Base-by-base conservation (phyloP, 768 basidiomycete genomes). In the Galerina sulciceps region DNA sequence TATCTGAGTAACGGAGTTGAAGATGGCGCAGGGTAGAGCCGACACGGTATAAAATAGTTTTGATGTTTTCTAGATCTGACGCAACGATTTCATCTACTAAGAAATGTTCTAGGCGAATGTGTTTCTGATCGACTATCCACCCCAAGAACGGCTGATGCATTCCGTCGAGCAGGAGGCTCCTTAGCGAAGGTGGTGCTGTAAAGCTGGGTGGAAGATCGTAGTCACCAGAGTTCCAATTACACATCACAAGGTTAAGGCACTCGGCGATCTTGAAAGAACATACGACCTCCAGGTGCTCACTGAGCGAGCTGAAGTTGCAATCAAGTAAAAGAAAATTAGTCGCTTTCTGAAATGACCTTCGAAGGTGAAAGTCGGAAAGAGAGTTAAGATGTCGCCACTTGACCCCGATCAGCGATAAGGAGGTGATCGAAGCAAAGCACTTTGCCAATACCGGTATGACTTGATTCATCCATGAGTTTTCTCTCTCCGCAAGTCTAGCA, bases 391-490 rank as follows among this genome's bases (percentile, higher is more conserved):
- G 36, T 22, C 37, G 38, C 53, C 53, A 55, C 3, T 20, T 17
- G 10, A 49, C 4, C 9, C 46, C 38, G n/a, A 11, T 11, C 31
- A 49, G 10, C 10, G 22, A 18, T 34, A 54, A 15, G 15, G 31
- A 22, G 23, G 37, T 22, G 8, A 61, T 31, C 4, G 46, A 57
- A 6, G 46, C 6, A 34, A 62, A 62, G 17, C 31, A 52, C 18
- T 50, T 50, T 17, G 44, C 31, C 20, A 58, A 48, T 0, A 35
- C 10, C 6, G 34, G 41, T 14, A 53, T n/a, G 20, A 13, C 23
- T 18, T 50, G 41, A 11, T 40, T 31, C 9, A 52, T 20, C 50
- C 49, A 46, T 34, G 6, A 10, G 10, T 22, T 13, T 9, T 36
- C 43, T 34, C 36, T 37, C 4, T 55, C 51, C 10, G 17, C 20